Conservation (phyloP, 225 moss, liverwort and hornwort species). For the Anthoceros angustus region DNA sequence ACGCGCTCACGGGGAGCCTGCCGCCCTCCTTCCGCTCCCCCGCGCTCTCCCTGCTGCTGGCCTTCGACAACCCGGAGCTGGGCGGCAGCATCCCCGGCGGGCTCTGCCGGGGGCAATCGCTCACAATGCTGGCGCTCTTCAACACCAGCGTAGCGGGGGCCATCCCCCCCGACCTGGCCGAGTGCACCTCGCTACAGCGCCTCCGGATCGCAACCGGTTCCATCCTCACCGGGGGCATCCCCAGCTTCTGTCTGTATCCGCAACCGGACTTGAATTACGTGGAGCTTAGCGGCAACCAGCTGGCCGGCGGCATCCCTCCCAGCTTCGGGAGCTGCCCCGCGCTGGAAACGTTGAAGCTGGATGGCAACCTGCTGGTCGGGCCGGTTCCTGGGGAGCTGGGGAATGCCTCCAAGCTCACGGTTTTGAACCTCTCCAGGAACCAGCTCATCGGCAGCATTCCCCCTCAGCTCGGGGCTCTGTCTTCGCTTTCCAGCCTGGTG, state of each 20-base stretch:
- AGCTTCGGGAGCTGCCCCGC: slow-evolving; percentile 12
- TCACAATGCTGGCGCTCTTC: not conserved
- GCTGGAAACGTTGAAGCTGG: not conserved
- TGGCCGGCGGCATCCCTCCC: slow-evolving; percentile 13
- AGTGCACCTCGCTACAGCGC: not conserved
- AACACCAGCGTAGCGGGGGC: not conserved
- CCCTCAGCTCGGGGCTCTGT: not conserved
- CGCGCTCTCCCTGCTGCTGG: not conserved
- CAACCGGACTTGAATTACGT: slow-evolving; percentile 6
- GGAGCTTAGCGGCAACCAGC: slow-evolving; percentile 14
- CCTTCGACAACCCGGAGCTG: not conserved
- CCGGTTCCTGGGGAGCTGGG: not conserved
- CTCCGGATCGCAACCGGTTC: slow-evolving; percentile 6
- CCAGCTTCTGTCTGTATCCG: slow-evolving; percentile 15
- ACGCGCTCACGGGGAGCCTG: slow-evolving; percentile 14
- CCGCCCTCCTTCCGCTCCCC: not conserved
- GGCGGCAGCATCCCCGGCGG: not conserved
- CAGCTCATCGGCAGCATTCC: slow-evolving; percentile 2
- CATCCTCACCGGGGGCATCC: slow-evolving; percentile 4
- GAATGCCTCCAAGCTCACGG: not conserved
- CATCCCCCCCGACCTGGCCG: not conserved
- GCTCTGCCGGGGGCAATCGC: not conserved
- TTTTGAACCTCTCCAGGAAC: not conserved
- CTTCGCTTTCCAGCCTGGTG: not conserved
- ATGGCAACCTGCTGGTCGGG: slow-evolving; percentile 2